phyloP scores from a whole-genome alignment of 805 yeast species.

The Candida succiphila region DNA sequence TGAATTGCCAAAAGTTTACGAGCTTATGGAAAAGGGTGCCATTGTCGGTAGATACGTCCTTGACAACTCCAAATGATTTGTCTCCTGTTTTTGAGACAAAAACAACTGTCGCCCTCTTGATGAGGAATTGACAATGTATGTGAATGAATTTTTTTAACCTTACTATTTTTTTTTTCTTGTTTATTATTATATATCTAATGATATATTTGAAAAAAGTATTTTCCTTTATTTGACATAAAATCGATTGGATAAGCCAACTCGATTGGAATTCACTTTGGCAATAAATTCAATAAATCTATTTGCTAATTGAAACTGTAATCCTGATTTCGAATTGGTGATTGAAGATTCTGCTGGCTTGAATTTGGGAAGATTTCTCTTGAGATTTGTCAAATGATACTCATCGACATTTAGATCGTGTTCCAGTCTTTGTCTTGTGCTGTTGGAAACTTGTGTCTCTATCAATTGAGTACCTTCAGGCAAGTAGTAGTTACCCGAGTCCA shows the following conservation, averaged over 20 bases:
- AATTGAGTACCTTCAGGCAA: conserved; percentile 8
- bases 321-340: conserved; percentile 6
- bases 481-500: conserved; percentile 31
- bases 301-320: conserved; percentile 8
- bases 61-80: conserved; percentile 51
- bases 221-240: too few relatives aligned
- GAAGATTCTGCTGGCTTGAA: conserved; percentile 15
- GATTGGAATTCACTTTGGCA: conserved; percentile 4
- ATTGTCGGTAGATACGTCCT: conserved; percentile 85
- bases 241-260: not conserved
- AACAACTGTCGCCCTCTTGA: too few relatives aligned
- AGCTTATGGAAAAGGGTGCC: conserved; percentile 75
- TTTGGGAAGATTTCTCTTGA: conserved; percentile 7
- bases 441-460: conserved; percentile 2
- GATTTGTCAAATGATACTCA: conserved; percentile 12
- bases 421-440: not conserved
- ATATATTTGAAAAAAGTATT: too few relatives aligned
- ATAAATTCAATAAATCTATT: conserved; percentile 9
- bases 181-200: too few relatives aligned
- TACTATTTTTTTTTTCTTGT: too few relatives aligned
- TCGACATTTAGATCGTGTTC: conserved; percentile 1
- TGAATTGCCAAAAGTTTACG: conserved; percentile 57
- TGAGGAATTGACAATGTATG: too few relatives aligned
- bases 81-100: not conserved
- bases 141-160: too few relatives aligned